Base-by-base conservation (phyloP, 176 grass and related monocot genomes). In the Guadua angustifolia region DNA sequence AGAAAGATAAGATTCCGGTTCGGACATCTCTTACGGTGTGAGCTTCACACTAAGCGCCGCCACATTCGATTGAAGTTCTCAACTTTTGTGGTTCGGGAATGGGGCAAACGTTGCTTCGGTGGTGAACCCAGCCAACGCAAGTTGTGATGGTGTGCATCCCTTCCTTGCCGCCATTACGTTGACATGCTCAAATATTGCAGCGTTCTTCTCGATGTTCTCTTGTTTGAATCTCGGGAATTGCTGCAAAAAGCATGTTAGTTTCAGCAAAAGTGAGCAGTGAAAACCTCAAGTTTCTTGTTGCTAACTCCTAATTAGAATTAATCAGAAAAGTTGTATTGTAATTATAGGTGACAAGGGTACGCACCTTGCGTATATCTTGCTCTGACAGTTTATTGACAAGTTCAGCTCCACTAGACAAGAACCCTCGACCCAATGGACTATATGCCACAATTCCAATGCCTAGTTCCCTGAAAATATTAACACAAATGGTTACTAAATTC, bases 361-460 rank as follows among this genome's bases (percentile, higher is more conserved):
- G 79, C 25, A 92, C 87, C 90, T 92, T 95, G 12, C 93, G 79
- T 11, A 80, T 70, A 32, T 92, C 93, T 53, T 89, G 71, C 4
- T 89, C 82, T 22, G 89, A 73, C 19, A 92, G 70, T 35, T 45
- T 71, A 14, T 86, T 77, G 57, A 88, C 25, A 18, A 94, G 33
- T 62, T 92, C 90, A 24, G 90, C 18, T 45, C 93, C 90, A 51
- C 38, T 57, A 32, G 85, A 90, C 7, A 95, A 80, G 42, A 94
- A 94, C 3, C 93, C 93, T 71, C 85, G 81, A 8, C 93, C 93
- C 9, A 94, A 74, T 47, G 90, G 93, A 69, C 90, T 89, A 29
- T 95, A 95, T 59, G 86, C 90, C 33, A 95, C 90, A n/a, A 86
- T 86, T 32, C 88, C 69, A 63, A 86, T 86, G 14, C 69, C 71